Conservation (phyloP, 1,284 basidiomycete genomes). For the Austroboletus novae-zelandiae region DNA sequence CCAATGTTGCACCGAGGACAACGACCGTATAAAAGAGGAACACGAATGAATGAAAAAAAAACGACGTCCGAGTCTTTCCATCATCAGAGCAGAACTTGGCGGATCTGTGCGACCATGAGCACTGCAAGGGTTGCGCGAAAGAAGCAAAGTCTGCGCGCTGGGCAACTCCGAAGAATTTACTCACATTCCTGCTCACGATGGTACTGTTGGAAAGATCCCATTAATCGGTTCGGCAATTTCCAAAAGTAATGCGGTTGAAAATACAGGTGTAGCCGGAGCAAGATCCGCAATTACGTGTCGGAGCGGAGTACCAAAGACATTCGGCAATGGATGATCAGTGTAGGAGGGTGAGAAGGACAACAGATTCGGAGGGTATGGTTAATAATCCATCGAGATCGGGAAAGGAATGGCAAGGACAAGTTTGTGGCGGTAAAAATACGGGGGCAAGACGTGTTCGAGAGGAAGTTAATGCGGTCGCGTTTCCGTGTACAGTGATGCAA, state of each 20-base stretch:
- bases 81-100: constrained; percentile 50
- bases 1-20: no score
- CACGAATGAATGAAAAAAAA: not conserved
- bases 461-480: constrained; percentile 16
- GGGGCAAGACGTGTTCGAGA: constrained; percentile 10
- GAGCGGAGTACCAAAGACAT: constrained; percentile 19
- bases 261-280: constrained; percentile 8
- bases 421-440: constrained; percentile 18
- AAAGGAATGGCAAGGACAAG: constrained; percentile 24
- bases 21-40: not conserved
- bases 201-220: constrained; percentile 38
- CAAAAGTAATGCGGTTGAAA: constrained; percentile 5
- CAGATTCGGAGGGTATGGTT: constrained; percentile 8
- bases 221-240: constrained; percentile 8
- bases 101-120: constrained; percentile 39
- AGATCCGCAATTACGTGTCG: constrained; percentile 27
- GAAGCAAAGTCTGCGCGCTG: constrained; percentile 1
- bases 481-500: constrained; percentile 13
- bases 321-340: constrained; percentile 22
- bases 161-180: constrained; percentile 31
- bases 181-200: constrained; percentile 68
- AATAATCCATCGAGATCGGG: constrained; percentile 16
- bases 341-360: constrained; percentile 12
- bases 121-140: not conserved
- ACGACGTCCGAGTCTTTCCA: not conserved